These are phyloP conservation scores for Alternaria metachromatica DNA, from an alignment of 2,329 filamentous ascomycete genomes.

Conservation along the genomic window DNA sequence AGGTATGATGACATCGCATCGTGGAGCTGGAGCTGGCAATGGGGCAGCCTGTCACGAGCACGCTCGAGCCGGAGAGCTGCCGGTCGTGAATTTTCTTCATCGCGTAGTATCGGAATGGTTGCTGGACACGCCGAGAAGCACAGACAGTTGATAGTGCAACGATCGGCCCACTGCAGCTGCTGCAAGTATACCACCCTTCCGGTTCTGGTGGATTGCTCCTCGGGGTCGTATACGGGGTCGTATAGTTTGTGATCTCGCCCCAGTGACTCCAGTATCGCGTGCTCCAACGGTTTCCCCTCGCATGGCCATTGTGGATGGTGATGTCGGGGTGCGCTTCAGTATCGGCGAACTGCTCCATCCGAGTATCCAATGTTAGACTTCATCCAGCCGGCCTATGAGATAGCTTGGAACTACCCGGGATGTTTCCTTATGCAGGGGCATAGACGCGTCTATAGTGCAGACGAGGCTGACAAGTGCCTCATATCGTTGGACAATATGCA, in stretches of 20 bases:
- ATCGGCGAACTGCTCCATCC: not conserved
- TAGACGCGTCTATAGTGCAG: constrained; percentile 4
- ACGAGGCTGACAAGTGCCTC: constrained; percentile 10
- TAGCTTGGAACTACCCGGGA: not conserved
- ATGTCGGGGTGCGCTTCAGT: not conserved
- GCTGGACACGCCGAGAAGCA: constrained; percentile 17
- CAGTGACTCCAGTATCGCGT: not conserved
- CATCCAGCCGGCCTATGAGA: not conserved
- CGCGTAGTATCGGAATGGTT: constrained; percentile 21
- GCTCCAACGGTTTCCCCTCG: not conserved
- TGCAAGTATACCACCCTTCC: constrained; percentile 6
- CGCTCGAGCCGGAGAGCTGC: constrained; percentile 13
- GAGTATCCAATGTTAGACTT: not conserved
- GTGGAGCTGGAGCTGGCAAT: constrained; percentile 11
- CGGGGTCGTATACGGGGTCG: not conserved
- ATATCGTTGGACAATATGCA: constrained; percentile 4
- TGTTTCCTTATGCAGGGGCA: not conserved
- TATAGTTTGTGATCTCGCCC: not conserved
- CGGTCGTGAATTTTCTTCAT: constrained; percentile 18
- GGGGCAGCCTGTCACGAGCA: constrained; percentile 15
- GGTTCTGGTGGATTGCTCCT: not conserved
- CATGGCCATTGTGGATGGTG: not conserved
- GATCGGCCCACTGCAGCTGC: constrained; percentile 16
- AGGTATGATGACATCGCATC: constrained; percentile 30
- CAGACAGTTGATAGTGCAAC: constrained; percentile 12